Percentiles rank a stretch among this genome's conserved stretches.
These are phyloP conservation scores for Pythium insidiosum DNA, from an alignment of 352 stramenopile genomes.

Conservation along the genomic window DNA sequence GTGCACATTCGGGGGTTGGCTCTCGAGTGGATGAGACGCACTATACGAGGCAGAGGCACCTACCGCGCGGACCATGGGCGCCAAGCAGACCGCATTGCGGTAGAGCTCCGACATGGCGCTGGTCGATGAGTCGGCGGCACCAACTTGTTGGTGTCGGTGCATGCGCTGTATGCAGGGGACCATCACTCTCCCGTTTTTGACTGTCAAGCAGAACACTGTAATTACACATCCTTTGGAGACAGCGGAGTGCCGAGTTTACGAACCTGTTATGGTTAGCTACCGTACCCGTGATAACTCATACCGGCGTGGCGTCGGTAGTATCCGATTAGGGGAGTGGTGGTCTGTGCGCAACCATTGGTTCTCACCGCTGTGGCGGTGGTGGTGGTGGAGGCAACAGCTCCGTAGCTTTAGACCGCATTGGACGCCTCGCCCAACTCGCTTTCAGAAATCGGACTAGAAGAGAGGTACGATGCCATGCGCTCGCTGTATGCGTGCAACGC, in stretches of 20 bases:
- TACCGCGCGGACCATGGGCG: constrained; percentile 94
- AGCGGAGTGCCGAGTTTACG: too few species aligned
- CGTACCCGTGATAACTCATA: too few species aligned
- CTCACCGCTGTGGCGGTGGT: too few species aligned
- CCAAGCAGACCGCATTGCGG: constrained; percentile 70
- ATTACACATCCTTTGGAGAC: too few species aligned
- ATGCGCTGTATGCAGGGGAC: background rate
- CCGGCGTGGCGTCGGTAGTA: too few species aligned
- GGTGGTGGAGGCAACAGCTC: too few species aligned
- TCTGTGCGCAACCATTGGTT: constrained; percentile 38
- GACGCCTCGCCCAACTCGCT: constrained; percentile 18
- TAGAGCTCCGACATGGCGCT: constrained; percentile 50
- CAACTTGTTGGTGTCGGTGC: background rate
- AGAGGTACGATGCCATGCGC: too few species aligned
- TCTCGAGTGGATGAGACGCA: background rate
- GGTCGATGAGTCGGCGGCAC: too few species aligned
- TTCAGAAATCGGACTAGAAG: constrained; percentile 86
- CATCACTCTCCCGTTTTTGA: constrained; percentile 9
- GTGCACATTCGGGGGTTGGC: background rate
- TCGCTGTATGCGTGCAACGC: too few species aligned
- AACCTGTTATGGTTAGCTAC: too few species aligned
- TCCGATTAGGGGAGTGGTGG: too few species aligned
- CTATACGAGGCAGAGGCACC: constrained; percentile 9
- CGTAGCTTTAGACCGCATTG: constrained; percentile 1
- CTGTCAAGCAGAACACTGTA: too few species aligned